Base-by-base conservation (phyloP, 345 rosid species). In the Gossypium anomalum region DNA sequence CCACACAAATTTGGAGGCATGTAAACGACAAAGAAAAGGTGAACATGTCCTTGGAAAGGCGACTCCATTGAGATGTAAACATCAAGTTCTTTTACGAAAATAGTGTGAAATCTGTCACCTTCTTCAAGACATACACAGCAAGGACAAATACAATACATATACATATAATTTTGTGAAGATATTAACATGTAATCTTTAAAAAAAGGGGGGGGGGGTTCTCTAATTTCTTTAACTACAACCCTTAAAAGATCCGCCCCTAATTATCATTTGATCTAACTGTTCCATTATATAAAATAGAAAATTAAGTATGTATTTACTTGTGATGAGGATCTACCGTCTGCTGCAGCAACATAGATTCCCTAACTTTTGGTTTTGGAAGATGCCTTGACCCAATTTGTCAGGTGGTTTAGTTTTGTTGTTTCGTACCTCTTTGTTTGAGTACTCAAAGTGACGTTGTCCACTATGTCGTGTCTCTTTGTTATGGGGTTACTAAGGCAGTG, bases 251-350 rank as follows among this genome's bases (percentile, higher is more conserved):
- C 29, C 1, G 34, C 34, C 9, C 43, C 38, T 12, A 29, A 22
- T 34, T 34, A 34, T 67, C 13, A 23, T 15, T 67, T 45, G 34
- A 19, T 5, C 45, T 16, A 23, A 45, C n/a, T 22, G 55, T 12
- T 67, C 11, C 34, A 2, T 45, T 67, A 9, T 49, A 8, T 25
- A 49, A 45, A 56, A 11, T 19, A 9, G 23, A 8, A 16, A 47
- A 67, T 48, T n/a, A 23, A 15, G 57, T 25, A 25, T 15, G 15
- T 17, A 9, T 17, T 1, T 22, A 23, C 16, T 1, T 66, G 6
- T 68, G 45, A 68, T 27, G 53, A 20, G 59, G 57, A 49, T 16
- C 59, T 69, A 9, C 44, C 15, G 72, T 68, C 59, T 25, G 72
- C 14, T 13, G 43, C 29, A 10, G 34, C 34, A 22, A 34, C 59